Evolutionary conservation across 202 grass and related monocot genomes (phyloP).

Genomic region (Hordeum pubiflorum): DNA sequence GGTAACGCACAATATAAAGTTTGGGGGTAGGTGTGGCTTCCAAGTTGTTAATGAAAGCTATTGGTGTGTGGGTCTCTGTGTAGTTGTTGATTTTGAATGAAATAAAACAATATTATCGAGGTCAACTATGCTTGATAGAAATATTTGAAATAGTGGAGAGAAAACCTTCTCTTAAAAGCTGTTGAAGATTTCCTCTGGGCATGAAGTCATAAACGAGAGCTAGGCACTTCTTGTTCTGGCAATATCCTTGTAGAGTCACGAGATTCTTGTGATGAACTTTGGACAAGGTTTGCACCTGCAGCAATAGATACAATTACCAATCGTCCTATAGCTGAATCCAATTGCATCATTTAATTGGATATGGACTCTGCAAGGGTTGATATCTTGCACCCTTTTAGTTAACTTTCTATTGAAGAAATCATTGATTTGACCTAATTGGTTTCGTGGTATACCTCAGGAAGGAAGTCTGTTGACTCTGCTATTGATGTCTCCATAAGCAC

Average conservation of each 20-base stretch:
- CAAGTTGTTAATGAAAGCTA: background rate
- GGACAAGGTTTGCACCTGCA: conserved; percentile 21
- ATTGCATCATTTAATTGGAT: background rate
- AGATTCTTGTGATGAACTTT: conserved; percentile 31
- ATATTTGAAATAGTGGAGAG: background rate
- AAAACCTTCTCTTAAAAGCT: conserved; percentile 7
- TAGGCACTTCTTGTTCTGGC: conserved; percentile 21
- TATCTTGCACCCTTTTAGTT: background rate
- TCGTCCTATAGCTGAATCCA: background rate
- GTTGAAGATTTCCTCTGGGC: conserved; percentile 14
- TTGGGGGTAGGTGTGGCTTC: background rate
- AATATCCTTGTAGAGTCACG: background rate
- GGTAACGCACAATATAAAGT: background rate
- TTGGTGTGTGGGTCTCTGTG: background rate
- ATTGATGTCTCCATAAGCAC: conserved; percentile 12
- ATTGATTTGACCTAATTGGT: background rate
- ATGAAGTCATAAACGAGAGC: conserved; percentile 16
- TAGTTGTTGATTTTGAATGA: background rate
- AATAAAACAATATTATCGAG: background rate
- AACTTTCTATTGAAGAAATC: background rate
- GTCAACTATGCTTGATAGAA: background rate
- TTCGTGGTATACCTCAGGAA: conserved; percentile 29
- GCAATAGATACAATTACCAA: background rate
- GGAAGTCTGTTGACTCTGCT: conserved; percentile 20
- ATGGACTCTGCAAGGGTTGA: background rate